These are phyloP conservation scores for carrot (Daucus carota) DNA, from an alignment of 129 eudicot species.

Conservation along the genomic window DNA sequence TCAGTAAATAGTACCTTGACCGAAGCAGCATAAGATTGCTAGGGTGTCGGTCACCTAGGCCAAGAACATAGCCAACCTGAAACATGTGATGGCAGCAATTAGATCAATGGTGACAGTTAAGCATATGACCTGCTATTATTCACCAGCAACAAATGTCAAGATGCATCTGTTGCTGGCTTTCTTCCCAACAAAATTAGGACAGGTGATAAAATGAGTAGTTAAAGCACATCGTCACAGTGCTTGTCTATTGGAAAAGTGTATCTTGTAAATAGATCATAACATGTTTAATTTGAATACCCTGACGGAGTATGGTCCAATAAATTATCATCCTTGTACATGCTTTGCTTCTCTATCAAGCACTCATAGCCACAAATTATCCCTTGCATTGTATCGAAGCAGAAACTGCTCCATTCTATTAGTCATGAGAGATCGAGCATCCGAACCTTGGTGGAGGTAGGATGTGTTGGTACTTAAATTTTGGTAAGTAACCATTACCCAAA, in stretches of 20 bases:
- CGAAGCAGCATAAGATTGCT: conserved; percentile 99
- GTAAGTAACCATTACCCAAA: neutral
- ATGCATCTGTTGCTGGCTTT: neutral
- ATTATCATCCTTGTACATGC: neutral
- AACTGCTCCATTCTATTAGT: neutral
- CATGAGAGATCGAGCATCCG: neutral
- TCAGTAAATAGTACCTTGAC: conserved; percentile 45
- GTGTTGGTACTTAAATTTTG: neutral
- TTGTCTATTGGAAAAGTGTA: neutral
- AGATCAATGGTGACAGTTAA: neutral
- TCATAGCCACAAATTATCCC: neutral
- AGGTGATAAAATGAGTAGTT: neutral
- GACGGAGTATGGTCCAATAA: too few relatives aligned
- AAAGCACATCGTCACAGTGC: neutral
- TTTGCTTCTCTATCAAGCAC: neutral
- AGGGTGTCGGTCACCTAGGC: conserved; percentile 99
- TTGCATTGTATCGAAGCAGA: neutral
- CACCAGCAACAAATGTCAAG: neutral
- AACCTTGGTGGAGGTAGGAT: neutral
- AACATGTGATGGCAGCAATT: neutral
- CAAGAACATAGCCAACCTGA: conserved; percentile 98
- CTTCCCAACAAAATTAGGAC: neutral
- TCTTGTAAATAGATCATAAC: neutral
- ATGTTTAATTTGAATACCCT: neutral
- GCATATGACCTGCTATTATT: neutral